Base-by-base conservation (phyloP, 305 asterid species). In the Fraxinus baroniana region DNA sequence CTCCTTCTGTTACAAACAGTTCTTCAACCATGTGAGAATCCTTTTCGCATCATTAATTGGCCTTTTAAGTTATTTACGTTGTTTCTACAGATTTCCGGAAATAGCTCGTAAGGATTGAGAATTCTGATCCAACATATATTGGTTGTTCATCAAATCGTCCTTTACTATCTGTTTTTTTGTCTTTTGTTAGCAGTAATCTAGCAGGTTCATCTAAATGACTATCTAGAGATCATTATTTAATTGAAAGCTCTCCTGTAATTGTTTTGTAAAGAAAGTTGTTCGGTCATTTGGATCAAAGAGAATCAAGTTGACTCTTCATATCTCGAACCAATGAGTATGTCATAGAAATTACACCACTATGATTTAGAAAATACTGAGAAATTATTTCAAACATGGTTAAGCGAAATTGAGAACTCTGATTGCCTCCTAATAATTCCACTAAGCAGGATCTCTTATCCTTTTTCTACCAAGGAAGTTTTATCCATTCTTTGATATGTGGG, bases 341-440 rank as follows among this genome's bases (percentile, higher is more conserved):
- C 74, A 24, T 28, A 73, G 22, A 10, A 24, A 46, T 76, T 28
- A 24, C 6, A 1, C 76, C 55, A 2, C 72, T 32, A 32, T 46
- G 84, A 66, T 68, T 46, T 79, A 35, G 82, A 35, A 84, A 80
- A 35, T 13, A 49, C 75, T 3, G 49, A 62, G n/a, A 39, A 68
- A 44, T 17, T 36, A 36, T 39, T 68, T 22, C 33, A 74, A 32
- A 28, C 26, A 74, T 55, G 28, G 26, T 52, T 77, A 24, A 41
- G 76, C 32, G 57, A 49, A 76, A 20, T 72, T 64, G 18, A 78
- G 79, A 74, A 64, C 46, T 64, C 84, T 22, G 7, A 30, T 32
- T 78, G 73, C 73, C 46, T 80, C 62, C 66, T 68, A 44, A 28
- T 22, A 55, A 41, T 74, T 79, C 77, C 76, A 26, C 55, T 68